These are phyloP conservation scores for Boletellus sp. DNA, from an alignment of 768 basidiomycete genomes.

Conservation along the genomic window DNA sequence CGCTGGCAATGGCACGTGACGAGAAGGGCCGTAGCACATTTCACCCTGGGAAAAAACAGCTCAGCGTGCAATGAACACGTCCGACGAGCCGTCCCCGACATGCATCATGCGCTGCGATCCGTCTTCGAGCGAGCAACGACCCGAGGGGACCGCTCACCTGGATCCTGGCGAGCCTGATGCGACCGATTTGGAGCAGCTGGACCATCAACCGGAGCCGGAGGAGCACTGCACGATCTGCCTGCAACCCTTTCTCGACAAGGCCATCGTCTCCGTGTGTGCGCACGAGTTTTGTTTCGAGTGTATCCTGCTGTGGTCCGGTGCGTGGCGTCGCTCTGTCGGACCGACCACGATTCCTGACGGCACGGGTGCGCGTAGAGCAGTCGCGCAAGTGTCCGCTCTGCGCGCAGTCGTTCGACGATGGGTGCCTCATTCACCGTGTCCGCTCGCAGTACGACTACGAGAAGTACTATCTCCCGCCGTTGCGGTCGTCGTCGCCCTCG, in stretches of 20 bases:
- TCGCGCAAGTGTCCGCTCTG: slow-evolving; percentile 79
- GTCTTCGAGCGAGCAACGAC: neutral
- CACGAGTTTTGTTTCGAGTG: slow-evolving; percentile 96
- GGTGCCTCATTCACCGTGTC: slow-evolving; percentile 74
- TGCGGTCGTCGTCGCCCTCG: slow-evolving; percentile 52
- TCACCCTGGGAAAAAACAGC: too few relatives aligned
- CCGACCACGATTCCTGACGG: too few relatives aligned
- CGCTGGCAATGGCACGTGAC: too few relatives aligned
- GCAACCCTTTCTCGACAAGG: slow-evolving; percentile 69
- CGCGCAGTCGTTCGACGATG: slow-evolving; percentile 58
- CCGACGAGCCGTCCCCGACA: slow-evolving; percentile 28
- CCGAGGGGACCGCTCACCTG: neutral
- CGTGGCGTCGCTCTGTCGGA: slow-evolving; percentile 16
- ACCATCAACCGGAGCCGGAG: slow-evolving; percentile 16
- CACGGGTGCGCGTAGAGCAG: slow-evolving; percentile 49
- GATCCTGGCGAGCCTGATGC: too few relatives aligned
- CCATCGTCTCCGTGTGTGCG: slow-evolving; percentile 79
- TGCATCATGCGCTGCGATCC: slow-evolving; percentile 37
- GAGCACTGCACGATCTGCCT: slow-evolving; percentile 86
- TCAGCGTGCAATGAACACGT: slow-evolving; percentile 1
- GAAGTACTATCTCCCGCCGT: slow-evolving; percentile 72
- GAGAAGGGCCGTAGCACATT: too few relatives aligned
- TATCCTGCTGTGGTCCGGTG: slow-evolving; percentile 80
- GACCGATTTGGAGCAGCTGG: too few relatives aligned
- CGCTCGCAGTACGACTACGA: slow-evolving; percentile 77